These are phyloP conservation scores for Cyphellophora europaea DNA, from an alignment of 2,329 filamentous ascomycete genomes.

Conservation along the genomic window DNA sequence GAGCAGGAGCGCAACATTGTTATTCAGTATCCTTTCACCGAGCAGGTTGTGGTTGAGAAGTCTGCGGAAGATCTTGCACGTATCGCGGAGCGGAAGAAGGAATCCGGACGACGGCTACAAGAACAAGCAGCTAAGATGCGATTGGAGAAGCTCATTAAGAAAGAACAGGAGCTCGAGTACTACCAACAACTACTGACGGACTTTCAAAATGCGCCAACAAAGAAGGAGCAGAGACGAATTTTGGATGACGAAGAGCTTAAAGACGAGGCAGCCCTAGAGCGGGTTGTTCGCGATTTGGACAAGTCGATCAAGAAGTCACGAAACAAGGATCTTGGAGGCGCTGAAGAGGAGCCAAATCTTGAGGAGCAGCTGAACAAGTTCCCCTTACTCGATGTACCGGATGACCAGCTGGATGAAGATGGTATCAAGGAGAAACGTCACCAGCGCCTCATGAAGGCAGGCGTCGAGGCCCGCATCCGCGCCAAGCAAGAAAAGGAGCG, in stretches of 20 bases:
- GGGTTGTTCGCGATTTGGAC: constrained; percentile 78
- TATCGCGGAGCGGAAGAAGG: constrained; percentile 88
- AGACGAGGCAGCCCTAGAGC: constrained; percentile 78
- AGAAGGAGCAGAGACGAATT: constrained; percentile 81
- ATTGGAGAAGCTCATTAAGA: constrained; percentile 85
- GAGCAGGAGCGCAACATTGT: constrained; percentile 75
- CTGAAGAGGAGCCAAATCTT: constrained; percentile 64
- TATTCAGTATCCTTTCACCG: constrained; percentile 87
- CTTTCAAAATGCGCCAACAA: constrained; percentile 56
- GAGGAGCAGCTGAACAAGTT: constrained; percentile 66
- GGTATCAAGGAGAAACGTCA: constrained; percentile 85
- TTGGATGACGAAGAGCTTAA: constrained; percentile 88
- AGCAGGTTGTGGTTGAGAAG: constrained; percentile 84
- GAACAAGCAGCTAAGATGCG: constrained; percentile 97
- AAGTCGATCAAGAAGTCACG: constrained; percentile 80
- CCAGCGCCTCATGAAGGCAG: constrained; percentile 86
- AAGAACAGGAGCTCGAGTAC: constrained; percentile 91
- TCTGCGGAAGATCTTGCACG: constrained; percentile 85
- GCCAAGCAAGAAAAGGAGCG: constrained; percentile 93
- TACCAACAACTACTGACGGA: constrained; percentile 73
- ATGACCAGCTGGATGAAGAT: constrained; percentile 88
- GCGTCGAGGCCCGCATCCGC: constrained; percentile 84
- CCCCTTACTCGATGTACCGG: constrained; percentile 76
- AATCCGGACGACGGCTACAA: constrained; percentile 82
- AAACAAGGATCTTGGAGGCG: constrained; percentile 87